phyloP scores from a whole-genome alignment of 352 stramenopile genomes.

The Thraustochytrium sp. region DNA sequence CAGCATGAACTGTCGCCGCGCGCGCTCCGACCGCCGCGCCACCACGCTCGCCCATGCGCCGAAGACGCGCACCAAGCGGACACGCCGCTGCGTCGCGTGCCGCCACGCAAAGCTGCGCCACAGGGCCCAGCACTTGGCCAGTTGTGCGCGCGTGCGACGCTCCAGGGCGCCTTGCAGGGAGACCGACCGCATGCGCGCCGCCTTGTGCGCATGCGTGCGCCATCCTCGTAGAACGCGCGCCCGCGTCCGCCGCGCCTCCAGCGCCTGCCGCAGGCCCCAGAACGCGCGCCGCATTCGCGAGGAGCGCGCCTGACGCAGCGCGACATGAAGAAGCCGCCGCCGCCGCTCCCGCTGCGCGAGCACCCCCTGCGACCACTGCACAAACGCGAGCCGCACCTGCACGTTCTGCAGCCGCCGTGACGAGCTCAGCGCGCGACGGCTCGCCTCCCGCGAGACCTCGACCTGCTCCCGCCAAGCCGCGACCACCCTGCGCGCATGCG shows the following conservation, averaged over 20 bases:
- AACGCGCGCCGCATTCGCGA: too few species aligned
- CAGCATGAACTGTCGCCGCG: neutral
- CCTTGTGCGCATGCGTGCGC: too few species aligned
- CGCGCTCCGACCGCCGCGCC: neutral
- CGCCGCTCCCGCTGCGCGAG: neutral
- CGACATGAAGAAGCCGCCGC: neutral
- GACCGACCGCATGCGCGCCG: too few species aligned
- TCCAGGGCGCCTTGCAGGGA: too few species aligned
- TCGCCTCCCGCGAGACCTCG: neutral
- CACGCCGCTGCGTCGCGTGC: neutral
- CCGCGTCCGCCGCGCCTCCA: too few species aligned
- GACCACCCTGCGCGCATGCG: too few species aligned
- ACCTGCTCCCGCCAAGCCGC: too few species aligned
- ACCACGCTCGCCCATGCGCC: neutral
- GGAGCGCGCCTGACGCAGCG: neutral
- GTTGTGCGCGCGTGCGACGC: neutral
- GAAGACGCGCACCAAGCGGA: neutral
- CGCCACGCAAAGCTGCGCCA: neutral
- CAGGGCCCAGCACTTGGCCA: neutral
- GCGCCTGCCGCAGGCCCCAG: too few species aligned
- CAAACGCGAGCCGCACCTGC: neutral
- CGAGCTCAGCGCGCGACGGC: neutral
- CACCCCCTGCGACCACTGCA: neutral
- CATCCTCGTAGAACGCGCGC: too few species aligned
- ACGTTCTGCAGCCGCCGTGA: neutral